Evolutionary conservation across 1,284 basidiomycete genomes (phyloP).

Genomic region (Meira nashicola): DNA sequence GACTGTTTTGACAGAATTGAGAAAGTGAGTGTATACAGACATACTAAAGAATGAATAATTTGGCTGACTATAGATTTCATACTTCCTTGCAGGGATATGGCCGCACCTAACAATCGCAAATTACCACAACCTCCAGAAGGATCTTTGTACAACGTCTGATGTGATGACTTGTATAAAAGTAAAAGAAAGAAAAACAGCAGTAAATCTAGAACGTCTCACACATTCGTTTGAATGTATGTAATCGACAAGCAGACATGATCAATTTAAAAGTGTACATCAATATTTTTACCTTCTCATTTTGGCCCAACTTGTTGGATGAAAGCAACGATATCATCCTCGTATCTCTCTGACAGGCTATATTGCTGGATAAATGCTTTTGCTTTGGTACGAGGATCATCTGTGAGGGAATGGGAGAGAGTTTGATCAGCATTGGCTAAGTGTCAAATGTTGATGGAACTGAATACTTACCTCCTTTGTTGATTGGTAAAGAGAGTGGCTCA

Average conservation of each 20-base stretch:
- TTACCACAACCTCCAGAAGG: slow-evolving; percentile 91
- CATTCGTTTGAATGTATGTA: background rate
- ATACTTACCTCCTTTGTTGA: slow-evolving; percentile 21
- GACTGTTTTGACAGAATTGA: slow-evolving; percentile 45
- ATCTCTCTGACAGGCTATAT: slow-evolving; percentile 19
- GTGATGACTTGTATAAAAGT: background rate
- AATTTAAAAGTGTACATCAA: background rate
- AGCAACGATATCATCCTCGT: slow-evolving; percentile 23
- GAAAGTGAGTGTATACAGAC: slow-evolving; percentile 37
- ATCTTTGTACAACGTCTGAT: slow-evolving; percentile 27
- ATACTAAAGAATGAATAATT: background rate
- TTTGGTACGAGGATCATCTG: slow-evolving; percentile 15
- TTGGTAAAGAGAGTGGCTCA: slow-evolving; percentile 20
- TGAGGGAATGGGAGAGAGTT: background rate
- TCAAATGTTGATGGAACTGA: background rate
- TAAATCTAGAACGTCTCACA: background rate
- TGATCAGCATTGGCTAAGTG: background rate
- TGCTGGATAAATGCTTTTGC: slow-evolving; percentile 20
- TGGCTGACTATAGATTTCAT: background rate
- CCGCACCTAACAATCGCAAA: slow-evolving; percentile 81
- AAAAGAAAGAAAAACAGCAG: background rate
- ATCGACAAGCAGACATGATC: too few species aligned
- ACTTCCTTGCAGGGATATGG: slow-evolving; percentile 78
- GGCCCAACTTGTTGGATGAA: slow-evolving; percentile 23
- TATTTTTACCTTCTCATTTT: background rate